Conservation (phyloP, 257 asterid genomes). For the Ehretia macrophylla region DNA sequence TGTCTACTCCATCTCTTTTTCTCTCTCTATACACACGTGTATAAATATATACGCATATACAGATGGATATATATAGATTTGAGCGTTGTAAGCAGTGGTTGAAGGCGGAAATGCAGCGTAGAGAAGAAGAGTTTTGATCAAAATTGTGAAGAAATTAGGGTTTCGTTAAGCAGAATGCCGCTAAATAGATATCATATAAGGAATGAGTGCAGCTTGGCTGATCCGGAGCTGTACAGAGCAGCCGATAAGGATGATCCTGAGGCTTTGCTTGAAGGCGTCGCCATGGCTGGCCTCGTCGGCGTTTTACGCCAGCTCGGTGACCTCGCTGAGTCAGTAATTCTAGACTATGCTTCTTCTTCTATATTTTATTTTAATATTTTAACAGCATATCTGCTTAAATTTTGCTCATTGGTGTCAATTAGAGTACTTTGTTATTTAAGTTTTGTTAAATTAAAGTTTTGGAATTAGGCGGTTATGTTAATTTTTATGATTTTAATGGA, state of each 20-base stretch:
- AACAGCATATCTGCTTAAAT: too few species aligned
- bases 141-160: conserved; percentile 18
- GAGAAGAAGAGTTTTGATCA: background rate
- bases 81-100: background rate
- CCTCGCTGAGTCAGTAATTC: conserved; percentile 79
- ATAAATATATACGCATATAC: background rate
- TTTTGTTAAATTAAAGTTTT: too few species aligned
- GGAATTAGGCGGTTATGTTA: too few species aligned
- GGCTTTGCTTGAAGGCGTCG: conserved; percentile 94
- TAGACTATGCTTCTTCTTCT: background rate
- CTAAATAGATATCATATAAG: conserved; percentile 79
- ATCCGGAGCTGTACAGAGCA: conserved; percentile 77
- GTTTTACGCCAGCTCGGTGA: conserved; percentile 97
- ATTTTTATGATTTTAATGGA: conserved; percentile 1
- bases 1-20: too few species aligned
- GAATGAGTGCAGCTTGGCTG: conserved; percentile 84
- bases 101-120: background rate
- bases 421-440: too few species aligned
- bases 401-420: background rate
- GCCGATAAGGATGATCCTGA: conserved; percentile 99
- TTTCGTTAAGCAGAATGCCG: conserved; percentile 80
- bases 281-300: conserved; percentile 99
- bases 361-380: too few species aligned
- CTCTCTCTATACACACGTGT: background rate
- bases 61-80: background rate